Conservation (phyloP, 2,329 filamentous ascomycete species). For the Ophiostoma fasciatum region DNA sequence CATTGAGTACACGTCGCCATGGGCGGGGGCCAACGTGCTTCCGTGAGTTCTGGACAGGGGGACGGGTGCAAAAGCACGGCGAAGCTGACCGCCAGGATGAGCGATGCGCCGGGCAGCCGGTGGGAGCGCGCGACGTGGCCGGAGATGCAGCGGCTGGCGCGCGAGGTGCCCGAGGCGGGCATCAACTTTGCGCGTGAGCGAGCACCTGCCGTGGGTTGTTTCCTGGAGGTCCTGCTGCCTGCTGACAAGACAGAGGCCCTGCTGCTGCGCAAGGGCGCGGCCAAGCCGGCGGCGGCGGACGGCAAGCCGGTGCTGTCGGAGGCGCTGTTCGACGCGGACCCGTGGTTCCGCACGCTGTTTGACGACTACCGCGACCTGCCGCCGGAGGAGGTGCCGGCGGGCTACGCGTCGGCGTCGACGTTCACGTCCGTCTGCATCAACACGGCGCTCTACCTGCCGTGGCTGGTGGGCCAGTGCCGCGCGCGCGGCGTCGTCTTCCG, state of each 20-base stretch:
- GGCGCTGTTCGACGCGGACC: slow-evolving; percentile 49
- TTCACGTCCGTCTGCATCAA: slow-evolving; percentile 90
- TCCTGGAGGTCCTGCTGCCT: no score
- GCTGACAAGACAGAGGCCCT: no score
- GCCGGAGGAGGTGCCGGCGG: slow-evolving; percentile 42
- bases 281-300: slow-evolving; percentile 23
- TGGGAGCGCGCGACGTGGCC: slow-evolving; percentile 54
- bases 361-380: slow-evolving; percentile 54
- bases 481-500: slow-evolving; percentile 55
- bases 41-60: slow-evolving; percentile 46
- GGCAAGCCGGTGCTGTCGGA: slow-evolving; percentile 32
- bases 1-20: slow-evolving; percentile 78
- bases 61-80: neutral
- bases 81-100: slow-evolving; percentile 24
- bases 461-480: slow-evolving; percentile 67
- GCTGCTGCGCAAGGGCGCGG: slow-evolving; percentile 5
- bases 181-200: slow-evolving; percentile 58
- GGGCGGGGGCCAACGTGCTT: slow-evolving; percentile 70
- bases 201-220: no score
- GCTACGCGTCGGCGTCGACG: slow-evolving; percentile 54
- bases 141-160: slow-evolving; percentile 41
- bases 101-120: slow-evolving; percentile 24
- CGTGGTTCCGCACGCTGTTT: slow-evolving; percentile 60
- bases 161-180: slow-evolving; percentile 59
- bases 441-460: slow-evolving; percentile 73